These are phyloP conservation scores for Podaxis rugospora DNA, from an alignment of 768 basidiomycete species.

Conservation along the genomic window DNA sequence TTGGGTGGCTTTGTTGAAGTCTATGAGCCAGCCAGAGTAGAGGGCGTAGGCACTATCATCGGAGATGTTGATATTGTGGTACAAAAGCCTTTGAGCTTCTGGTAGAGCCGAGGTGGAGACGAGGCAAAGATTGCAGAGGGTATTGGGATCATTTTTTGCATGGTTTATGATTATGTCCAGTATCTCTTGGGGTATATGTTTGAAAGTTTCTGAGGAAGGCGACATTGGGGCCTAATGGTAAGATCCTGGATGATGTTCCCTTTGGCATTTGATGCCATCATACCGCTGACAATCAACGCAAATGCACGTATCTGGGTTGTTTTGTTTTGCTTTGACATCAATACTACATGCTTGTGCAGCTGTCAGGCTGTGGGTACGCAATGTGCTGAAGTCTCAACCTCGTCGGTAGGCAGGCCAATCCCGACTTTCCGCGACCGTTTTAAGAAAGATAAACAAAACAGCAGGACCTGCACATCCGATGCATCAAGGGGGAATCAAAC, in stretches of 20 bases:
- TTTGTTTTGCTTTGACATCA: no score
- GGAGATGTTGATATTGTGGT: not conserved
- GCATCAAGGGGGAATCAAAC: not conserved
- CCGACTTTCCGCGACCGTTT: no score
- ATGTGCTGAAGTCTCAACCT: no score
- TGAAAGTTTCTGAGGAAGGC: not conserved
- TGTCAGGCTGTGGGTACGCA: no score
- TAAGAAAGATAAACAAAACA: no score
- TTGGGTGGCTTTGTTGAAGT: not conserved
- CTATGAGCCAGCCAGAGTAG: not conserved
- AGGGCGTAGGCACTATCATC: not conserved
- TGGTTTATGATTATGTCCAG: not conserved
- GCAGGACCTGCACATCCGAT: not conserved
- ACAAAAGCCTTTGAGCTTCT: not conserved
- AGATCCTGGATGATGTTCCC: not conserved
- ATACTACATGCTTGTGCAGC: no score
- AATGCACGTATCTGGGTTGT: no score
- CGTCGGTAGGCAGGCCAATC: no score
- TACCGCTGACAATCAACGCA: no score
- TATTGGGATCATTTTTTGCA: not conserved
- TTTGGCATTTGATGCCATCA: not conserved
- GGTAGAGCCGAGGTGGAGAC: not conserved
- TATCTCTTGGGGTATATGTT: not conserved
- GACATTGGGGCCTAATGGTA: not conserved
- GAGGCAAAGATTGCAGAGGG: slow-evolving; percentile 3